phyloP scores from a whole-genome alignment of 2,329 filamentous ascomycete species.

The Exutisphaerella laricina region DNA sequence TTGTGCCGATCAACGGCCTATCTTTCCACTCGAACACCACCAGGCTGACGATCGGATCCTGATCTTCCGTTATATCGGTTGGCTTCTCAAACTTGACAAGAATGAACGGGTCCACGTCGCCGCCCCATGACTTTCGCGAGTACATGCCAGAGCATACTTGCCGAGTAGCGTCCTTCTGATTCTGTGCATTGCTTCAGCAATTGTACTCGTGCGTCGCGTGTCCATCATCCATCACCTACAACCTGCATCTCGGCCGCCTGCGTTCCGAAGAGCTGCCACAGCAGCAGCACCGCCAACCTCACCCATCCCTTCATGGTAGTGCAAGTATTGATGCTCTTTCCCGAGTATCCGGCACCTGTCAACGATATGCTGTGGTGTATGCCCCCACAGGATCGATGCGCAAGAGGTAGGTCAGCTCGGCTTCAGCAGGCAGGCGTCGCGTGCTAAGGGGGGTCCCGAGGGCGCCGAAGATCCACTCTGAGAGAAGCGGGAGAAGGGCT shows the following conservation, averaged over 20 bases:
- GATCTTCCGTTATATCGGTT: slow-evolving; percentile 50
- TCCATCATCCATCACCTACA: slow-evolving; percentile 20
- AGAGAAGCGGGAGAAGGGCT: too few species aligned
- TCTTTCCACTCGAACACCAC: slow-evolving; percentile 95
- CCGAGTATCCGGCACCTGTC: too few species aligned
- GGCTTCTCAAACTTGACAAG: slow-evolving; percentile 68
- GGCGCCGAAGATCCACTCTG: too few species aligned
- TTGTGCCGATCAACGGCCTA: slow-evolving; percentile 68
- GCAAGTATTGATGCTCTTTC: slow-evolving; percentile 7
- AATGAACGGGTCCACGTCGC: slow-evolving; percentile 82
- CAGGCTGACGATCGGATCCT: slow-evolving; percentile 73
- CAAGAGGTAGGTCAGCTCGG: too few species aligned
- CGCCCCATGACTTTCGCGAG: slow-evolving; percentile 81
- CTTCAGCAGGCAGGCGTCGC: too few species aligned
- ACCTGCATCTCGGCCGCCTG: slow-evolving; percentile 30
- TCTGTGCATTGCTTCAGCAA: slow-evolving; percentile 45
- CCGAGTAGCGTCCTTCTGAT: slow-evolving; percentile 67
- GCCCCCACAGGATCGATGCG: too few species aligned
- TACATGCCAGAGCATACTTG: slow-evolving; percentile 95
- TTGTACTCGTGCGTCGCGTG: background rate
- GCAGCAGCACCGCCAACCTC: slow-evolving; percentile 25
- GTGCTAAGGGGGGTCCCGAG: too few species aligned
- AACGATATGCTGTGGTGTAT: too few species aligned
- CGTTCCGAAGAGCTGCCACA: slow-evolving; percentile 25
- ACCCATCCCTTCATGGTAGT: slow-evolving; percentile 29